A percentile compares a stretch with the other conserved stretches of the same genome.
phyloP scores from a whole-genome alignment of 306 rosid genomes.

The Heteromeles arbutifolia region DNA sequence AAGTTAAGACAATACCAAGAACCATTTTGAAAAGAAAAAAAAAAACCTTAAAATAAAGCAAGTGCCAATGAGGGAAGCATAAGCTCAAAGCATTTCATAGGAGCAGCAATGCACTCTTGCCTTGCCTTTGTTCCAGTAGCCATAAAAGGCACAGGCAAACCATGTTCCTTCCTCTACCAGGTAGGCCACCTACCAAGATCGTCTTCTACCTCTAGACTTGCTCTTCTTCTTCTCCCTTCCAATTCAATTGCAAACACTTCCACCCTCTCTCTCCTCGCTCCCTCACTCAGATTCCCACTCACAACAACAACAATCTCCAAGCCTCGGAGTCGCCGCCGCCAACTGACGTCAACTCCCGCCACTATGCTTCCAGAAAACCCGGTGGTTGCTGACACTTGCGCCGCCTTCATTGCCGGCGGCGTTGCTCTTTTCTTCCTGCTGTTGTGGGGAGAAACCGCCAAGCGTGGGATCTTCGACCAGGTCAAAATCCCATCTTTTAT shows the following conservation, averaged over 20 bases:
- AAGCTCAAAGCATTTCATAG: neutral
- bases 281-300: neutral
- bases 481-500: constrained; percentile 18
- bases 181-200: neutral
- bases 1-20: no score
- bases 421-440: constrained; percentile 52
- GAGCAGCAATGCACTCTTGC: neutral
- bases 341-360: constrained; percentile 22
- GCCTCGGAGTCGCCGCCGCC: constrained; percentile 16
- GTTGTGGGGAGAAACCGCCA: constrained; percentile 69
- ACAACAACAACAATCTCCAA: neutral
- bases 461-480: constrained; percentile 60
- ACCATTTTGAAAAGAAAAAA: neutral
- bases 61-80: neutral
- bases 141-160: neutral
- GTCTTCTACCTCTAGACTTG: neutral
- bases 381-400: constrained; percentile 52
- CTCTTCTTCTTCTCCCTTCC: neutral
- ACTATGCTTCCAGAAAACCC: constrained; percentile 51
- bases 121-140: neutral
- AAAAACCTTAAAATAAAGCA: neutral
- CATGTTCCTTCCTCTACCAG: neutral
- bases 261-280: neutral
- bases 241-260: neutral
- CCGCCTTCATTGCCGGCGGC: constrained; percentile 42